These are phyloP conservation scores for Teratosphaeria nubilosa DNA, from an alignment of 2,329 filamentous ascomycete genomes.

Conservation along the genomic window DNA sequence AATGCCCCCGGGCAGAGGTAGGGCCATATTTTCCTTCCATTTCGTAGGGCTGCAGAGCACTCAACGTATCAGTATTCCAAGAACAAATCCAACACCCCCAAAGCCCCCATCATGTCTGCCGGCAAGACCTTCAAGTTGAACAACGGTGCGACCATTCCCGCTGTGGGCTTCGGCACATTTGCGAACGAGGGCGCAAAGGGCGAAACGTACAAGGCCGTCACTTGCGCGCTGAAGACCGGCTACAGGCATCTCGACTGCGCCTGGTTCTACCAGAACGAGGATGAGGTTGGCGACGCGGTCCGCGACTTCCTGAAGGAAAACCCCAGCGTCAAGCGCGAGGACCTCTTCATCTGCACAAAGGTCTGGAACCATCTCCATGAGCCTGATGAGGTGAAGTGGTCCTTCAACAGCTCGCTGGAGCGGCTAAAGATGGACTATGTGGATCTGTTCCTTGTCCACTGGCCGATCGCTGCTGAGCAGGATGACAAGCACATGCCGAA, in stretches of 20 bases:
- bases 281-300: constrained; percentile 43
- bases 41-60: neutral
- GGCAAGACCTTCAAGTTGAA: constrained; percentile 43
- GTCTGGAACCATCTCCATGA: constrained; percentile 44
- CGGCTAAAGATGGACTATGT: constrained; percentile 26
- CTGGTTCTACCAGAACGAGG: constrained; percentile 46
- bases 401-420: constrained; percentile 24
- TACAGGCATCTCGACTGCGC: constrained; percentile 49
- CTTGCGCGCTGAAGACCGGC: constrained; percentile 40
- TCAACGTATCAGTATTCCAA: neutral
- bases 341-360: constrained; percentile 44
- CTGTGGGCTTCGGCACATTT: constrained; percentile 56
- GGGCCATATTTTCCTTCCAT: neutral
- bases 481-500: constrained; percentile 38
- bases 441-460: constrained; percentile 30
- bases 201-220: constrained; percentile 47
- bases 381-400: constrained; percentile 27
- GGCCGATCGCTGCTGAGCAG: constrained; percentile 43
- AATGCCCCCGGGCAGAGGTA: neutral
- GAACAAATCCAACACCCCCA: neutral
- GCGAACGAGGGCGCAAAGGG: constrained; percentile 54
- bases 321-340: constrained; percentile 37
- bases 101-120: constrained; percentile 43
- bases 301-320: constrained; percentile 45
- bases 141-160: constrained; percentile 53